Evolutionary conservation across 805 yeast species (phyloP), one percentile per base, ranked within the genome.

Genomic region (Lipomyces kockii): DNA sequence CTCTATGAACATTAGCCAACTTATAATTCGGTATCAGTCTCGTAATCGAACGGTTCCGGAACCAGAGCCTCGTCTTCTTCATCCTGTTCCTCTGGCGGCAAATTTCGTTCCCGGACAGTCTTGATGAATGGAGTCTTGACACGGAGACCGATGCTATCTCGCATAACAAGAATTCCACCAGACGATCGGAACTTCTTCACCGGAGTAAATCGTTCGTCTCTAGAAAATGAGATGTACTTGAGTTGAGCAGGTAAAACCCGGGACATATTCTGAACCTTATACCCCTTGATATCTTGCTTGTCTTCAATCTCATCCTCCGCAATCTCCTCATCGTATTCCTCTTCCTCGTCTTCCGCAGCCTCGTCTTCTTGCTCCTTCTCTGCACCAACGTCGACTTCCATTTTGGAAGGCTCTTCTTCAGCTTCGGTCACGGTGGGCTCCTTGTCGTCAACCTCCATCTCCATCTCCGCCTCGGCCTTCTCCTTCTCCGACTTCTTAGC

Each of bases 221-320:
- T 89, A 51, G 83, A 79, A 76, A 94, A 92, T 3, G 97, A 84
- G 62, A 95, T 86, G 80, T 87, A 91, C 78, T 88, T 89, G 66
- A 93, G 83, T 80, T 95, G 98, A 57, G 88, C 85, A 17, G 98
- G 98, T 64, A 95, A 82, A 1, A 95, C 97, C 75, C 99, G 87
- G 12, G 95, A 84, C 84, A 94, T 82, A 77, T 95, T 95, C 49
- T 83, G 83, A 65, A 95, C 81, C 76, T 86, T 85, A 79, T 86
- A 92, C 34, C 92, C 89, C 27, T 85, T 84, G 74, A 86, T 84
- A 64, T 85, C 82, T 75, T 88, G 87, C 71, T 85, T 86, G 69
- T 82, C 81, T 58, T 83, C 80, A 68, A 37, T 78, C 79, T 66
- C 77, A 78, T 68, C 65, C 65, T 62, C 53, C 56, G 56, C 65